Conservation (phyloP, 177 flowering plant genomes). For the Vitis hybrid region DNA sequence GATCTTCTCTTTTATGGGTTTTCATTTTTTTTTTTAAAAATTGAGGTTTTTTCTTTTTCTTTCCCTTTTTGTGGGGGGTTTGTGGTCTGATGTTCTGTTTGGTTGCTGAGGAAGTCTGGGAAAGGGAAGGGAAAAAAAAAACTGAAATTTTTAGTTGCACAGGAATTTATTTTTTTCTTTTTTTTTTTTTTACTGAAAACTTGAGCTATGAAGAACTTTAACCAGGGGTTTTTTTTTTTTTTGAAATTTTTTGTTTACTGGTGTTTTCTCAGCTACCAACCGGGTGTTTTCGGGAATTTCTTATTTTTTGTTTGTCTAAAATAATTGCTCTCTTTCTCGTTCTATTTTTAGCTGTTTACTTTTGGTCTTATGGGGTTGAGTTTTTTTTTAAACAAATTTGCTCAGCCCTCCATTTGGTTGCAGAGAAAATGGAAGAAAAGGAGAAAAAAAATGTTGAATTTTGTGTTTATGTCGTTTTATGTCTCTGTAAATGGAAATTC, state of each 20-base stretch:
- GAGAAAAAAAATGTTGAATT: too few species aligned
- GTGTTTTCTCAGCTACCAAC: too few species aligned
- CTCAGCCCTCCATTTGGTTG: too few species aligned
- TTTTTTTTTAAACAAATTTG: too few species aligned
- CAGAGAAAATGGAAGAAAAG: too few species aligned
- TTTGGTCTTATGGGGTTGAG: too few species aligned
- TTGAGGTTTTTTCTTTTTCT: neutral
- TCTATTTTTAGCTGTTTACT: too few species aligned
- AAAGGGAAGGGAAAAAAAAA: neutral
- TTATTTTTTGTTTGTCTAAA: too few species aligned
- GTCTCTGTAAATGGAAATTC: too few species aligned
- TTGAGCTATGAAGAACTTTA: neutral
- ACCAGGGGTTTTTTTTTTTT: neutral
- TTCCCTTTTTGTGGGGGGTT: neutral
- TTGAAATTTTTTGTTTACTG: neutral
- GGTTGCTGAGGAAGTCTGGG: neutral
- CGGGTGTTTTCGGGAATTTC: too few species aligned
- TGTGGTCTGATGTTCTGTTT: neutral
- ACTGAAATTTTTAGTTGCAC: neutral
- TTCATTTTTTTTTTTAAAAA: neutral
- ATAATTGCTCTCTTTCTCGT: too few species aligned
- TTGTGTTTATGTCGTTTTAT: too few species aligned
- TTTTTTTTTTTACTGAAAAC: neutral
- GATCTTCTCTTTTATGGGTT: neutral
- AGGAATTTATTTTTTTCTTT: neutral